Conservation (phyloP, 2,329 filamentous ascomycete species). For the Phialophora expanda region DNA sequence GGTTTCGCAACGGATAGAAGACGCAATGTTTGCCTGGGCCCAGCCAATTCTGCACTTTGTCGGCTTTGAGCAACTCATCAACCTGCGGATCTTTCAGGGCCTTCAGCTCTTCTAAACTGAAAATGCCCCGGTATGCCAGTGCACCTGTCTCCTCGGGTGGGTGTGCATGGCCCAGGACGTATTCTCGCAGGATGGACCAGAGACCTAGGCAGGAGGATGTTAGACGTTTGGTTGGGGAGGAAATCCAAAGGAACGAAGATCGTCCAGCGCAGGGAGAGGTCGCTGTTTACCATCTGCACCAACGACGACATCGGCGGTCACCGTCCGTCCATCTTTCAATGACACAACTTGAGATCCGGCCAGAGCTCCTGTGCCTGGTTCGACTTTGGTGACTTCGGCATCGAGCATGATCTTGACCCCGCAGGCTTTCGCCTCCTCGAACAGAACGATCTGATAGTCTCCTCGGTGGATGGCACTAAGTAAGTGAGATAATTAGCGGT, state of each 20-base stretch:
- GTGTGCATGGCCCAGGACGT: slow-evolving; percentile 50
- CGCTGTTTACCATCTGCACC: slow-evolving; percentile 51
- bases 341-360: slow-evolving; percentile 17
- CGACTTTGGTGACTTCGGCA: slow-evolving; percentile 14
- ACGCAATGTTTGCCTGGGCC: slow-evolving; percentile 24
- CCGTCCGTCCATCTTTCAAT: slow-evolving; percentile 9
- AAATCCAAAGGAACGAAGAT: no score
- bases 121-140: slow-evolving; percentile 52
- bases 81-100: slow-evolving; percentile 2
- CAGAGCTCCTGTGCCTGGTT: slow-evolving; percentile 4
- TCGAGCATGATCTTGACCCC: slow-evolving; percentile 17
- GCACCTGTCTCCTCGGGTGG: slow-evolving; percentile 60
- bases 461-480: slow-evolving; percentile 40
- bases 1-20: slow-evolving; percentile 30
- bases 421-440: slow-evolving; percentile 23
- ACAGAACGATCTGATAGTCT: slow-evolving; percentile 38
- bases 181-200: slow-evolving; percentile 51
- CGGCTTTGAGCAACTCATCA: neutral
- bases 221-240: no score
- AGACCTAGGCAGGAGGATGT: slow-evolving; percentile 37
- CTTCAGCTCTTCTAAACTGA: slow-evolving; percentile 14
- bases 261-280: no score
- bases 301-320: slow-evolving; percentile 49
- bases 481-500: neutral
- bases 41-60: slow-evolving; percentile 14